phyloP scores from a whole-genome alignment of 2,329 filamentous ascomycete species.

The Periglandula ipomoeae region DNA sequence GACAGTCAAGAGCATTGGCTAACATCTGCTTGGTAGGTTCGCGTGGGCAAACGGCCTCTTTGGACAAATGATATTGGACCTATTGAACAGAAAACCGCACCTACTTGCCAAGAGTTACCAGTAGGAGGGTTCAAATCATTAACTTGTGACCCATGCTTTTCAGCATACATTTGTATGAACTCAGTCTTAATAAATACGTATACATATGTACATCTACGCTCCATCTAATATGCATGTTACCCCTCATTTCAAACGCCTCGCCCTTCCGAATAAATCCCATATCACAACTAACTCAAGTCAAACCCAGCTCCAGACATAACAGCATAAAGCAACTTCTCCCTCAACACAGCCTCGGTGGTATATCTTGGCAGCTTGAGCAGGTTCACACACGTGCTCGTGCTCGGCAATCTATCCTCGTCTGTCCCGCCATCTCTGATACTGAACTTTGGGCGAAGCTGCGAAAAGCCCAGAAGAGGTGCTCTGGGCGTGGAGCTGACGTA shows the following conservation, averaged over 20 bases:
- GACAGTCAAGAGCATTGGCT: neutral
- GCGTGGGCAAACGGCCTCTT: constrained; percentile 88
- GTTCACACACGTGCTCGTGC: constrained; percentile 94
- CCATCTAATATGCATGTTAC: constrained; percentile 5
- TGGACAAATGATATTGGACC: constrained; percentile 69
- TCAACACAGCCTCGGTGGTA: constrained; percentile 52
- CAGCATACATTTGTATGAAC: too few relatives aligned
- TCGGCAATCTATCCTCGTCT: constrained; percentile 66
- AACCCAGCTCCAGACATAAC: constrained; percentile 87
- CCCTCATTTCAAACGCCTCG: too few relatives aligned
- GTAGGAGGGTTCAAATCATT: neutral
- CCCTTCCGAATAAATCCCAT: neutral
- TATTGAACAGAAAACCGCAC: constrained; percentile 63
- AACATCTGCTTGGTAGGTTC: constrained; percentile 47
- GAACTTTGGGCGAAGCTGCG: constrained; percentile 74
- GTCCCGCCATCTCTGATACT: constrained; percentile 69
- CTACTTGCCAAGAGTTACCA: constrained; percentile 46
- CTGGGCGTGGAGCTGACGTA: constrained; percentile 92
- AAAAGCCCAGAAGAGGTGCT: constrained; percentile 82
- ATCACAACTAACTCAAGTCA: constrained; percentile 61
- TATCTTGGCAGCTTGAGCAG: constrained; percentile 87
- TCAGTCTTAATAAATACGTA: neutral
- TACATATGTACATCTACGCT: neutral
- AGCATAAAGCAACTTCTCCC: constrained; percentile 79
- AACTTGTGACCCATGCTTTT: too few relatives aligned